Conservation (phyloP, 148 eudicot species). For the Drosera capensis region DNA sequence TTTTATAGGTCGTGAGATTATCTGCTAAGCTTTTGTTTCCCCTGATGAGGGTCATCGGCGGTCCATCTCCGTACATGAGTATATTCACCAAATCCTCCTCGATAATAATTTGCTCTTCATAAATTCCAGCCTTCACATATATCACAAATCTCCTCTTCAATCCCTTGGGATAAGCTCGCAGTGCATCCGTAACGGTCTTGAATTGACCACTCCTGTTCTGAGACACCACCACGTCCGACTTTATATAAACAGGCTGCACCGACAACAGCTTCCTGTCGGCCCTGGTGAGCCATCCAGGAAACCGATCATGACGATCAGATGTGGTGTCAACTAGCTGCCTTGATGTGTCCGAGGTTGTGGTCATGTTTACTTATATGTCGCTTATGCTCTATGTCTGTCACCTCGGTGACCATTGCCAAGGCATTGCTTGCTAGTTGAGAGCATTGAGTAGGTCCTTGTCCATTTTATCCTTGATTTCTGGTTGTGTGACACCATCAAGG, state of each 20-base stretch:
- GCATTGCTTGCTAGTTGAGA: constrained; percentile 36
- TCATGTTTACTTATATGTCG: constrained; percentile 6
- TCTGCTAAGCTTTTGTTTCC: constrained; percentile 16
- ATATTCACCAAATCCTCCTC: constrained; percentile 25
- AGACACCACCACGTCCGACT: constrained; percentile 48
- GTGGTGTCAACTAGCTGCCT: constrained; percentile 18
- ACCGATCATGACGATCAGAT: constrained; percentile 13
- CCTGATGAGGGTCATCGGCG: constrained; percentile 37
- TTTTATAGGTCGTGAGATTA: constrained; percentile 21
- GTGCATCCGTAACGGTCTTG: constrained; percentile 26
- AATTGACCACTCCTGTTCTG: constrained; percentile 44
- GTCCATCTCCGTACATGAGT: constrained; percentile 71
- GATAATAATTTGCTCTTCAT: constrained; percentile 33
- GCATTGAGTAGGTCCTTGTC: constrained; percentile 17
- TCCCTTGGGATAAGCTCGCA: constrained; percentile 21
- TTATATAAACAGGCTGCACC: constrained; percentile 5
- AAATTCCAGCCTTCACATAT: constrained; percentile 52
- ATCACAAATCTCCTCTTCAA: constrained; percentile 28
- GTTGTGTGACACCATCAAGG: constrained; percentile 22
- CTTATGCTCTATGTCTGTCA: constrained; percentile 19
- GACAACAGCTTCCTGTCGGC: constrained; percentile 25
- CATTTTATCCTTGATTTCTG: constrained; percentile 20
- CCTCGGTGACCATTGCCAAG: constrained; percentile 26
- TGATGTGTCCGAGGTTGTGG: neutral
- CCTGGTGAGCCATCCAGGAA: constrained; percentile 36